Evolutionary conservation across 2,329 filamentous ascomycete species (phyloP).

Genomic region (Xylariaceae sp.): DNA sequence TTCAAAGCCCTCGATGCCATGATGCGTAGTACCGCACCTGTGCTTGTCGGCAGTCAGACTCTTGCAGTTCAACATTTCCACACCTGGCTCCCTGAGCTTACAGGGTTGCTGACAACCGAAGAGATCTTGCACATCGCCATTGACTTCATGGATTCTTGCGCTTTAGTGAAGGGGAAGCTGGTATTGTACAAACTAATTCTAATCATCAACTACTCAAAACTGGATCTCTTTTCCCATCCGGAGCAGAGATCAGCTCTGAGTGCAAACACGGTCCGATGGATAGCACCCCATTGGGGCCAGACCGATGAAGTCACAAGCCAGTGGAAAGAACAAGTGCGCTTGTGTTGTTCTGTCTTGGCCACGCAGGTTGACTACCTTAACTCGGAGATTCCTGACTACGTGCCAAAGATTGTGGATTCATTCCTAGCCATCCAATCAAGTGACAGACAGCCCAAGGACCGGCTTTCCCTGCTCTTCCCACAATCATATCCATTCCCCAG

Average conservation of each 20-base stretch:
- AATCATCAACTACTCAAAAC: slow-evolving; percentile 84
- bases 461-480: slow-evolving; percentile 86
- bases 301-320: slow-evolving; percentile 72
- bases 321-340: slow-evolving; percentile 87
- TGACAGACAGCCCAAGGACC: slow-evolving; percentile 53
- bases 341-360: slow-evolving; percentile 90
- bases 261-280: slow-evolving; percentile 83
- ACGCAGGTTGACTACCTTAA: slow-evolving; percentile 78
- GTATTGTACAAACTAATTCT: slow-evolving; percentile 88
- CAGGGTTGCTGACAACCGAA: slow-evolving; percentile 70
- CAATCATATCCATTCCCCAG: slow-evolving; percentile 84
- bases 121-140: slow-evolving; percentile 90
- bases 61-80: slow-evolving; percentile 95
- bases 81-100: slow-evolving; percentile 91
- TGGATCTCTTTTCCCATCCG: slow-evolving; percentile 76
- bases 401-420: slow-evolving; percentile 87
- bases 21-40: slow-evolving; percentile 83
- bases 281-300: slow-evolving; percentile 89
- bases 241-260: slow-evolving; percentile 73
- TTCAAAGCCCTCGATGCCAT: slow-evolving; percentile 87
- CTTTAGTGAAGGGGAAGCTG: slow-evolving; percentile 82
- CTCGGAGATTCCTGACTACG: slow-evolving; percentile 80
- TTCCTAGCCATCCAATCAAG: slow-evolving; percentile 71
- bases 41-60: slow-evolving; percentile 90
- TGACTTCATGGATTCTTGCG: slow-evolving; percentile 90